These are phyloP conservation scores for Hypoxylon crocopeplum DNA, from an alignment of 495 filamentous ascomycete genomes.

Conservation along the genomic window DNA sequence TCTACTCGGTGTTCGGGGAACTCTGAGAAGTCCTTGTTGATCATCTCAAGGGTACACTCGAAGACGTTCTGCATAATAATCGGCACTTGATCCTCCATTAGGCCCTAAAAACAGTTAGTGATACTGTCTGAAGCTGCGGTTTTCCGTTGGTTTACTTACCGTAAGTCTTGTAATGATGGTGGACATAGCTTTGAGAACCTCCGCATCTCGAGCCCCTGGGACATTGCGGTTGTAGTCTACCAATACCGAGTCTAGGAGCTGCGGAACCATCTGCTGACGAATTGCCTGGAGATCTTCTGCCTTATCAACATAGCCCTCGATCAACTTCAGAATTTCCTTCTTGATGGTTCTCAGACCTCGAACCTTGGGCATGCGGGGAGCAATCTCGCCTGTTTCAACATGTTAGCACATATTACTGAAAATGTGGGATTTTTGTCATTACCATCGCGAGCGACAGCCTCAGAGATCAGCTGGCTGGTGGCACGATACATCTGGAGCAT, in stretches of 20 bases:
- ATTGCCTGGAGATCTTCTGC: slow-evolving; percentile 95
- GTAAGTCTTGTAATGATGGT: slow-evolving; percentile 95
- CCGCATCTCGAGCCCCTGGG: slow-evolving; percentile 92
- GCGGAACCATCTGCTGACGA: slow-evolving; percentile 90
- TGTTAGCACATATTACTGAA: slow-evolving; percentile 33
- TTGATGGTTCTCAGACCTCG: slow-evolving; percentile 96
- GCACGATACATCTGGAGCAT: slow-evolving; percentile 99
- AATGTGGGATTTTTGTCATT: slow-evolving; percentile 33
- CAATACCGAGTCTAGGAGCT: slow-evolving; percentile 92
- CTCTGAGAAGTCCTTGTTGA: slow-evolving; percentile 99
- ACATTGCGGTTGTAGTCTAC: slow-evolving; percentile 98
- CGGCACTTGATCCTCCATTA: slow-evolving; percentile 98
- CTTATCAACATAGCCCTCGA: slow-evolving; percentile 97
- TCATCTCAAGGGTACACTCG: slow-evolving; percentile 98
- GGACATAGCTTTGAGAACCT: slow-evolving; percentile 97
- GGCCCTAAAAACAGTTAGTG: slow-evolving; percentile 55
- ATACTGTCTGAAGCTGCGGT: background rate
- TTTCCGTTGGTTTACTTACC: slow-evolving; percentile 63
- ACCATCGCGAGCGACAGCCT: slow-evolving; percentile 88
- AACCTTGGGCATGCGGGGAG: slow-evolving; percentile 97
- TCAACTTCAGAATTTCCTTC: slow-evolving; percentile 98
- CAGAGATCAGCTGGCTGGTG: slow-evolving; percentile 93
- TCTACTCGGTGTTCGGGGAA: slow-evolving; percentile 98
- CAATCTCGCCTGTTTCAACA: slow-evolving; percentile 71
- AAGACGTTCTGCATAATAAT: slow-evolving; percentile 99